Base-by-base conservation (phyloP, 2,329 filamentous ascomycete species). In the Raffaelea ambrosiae region DNA sequence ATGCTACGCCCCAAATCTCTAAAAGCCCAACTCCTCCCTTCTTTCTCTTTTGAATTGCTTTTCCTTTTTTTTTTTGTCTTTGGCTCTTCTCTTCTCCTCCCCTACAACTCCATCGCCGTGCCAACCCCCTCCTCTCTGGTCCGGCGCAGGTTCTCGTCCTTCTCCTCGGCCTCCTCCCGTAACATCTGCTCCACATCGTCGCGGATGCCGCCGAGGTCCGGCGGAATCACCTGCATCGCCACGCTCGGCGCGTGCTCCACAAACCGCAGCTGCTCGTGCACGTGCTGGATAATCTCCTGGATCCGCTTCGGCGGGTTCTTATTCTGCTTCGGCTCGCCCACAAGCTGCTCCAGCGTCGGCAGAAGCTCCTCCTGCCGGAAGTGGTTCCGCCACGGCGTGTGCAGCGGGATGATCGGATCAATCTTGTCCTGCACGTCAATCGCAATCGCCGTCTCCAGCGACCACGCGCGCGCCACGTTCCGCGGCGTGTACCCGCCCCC, bases 381-480 rank as follows among this genome's bases (percentile, higher is more conserved):
- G 53, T 94, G 89, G 53, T 87, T 83, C 49, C 89, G 81, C 73
- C 91, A 94, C 0, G 89, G 87, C 8, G 91, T 81, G 58, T 94
- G 83, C 33, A 78, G 68, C 0, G 93, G 91, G 23, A 97, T 83
- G 13, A 80, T 76, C 18, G 84, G 77, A 61, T 74, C 70, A 53
- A 96, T 83, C 49, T 79, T 77, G 53, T 84, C 74, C 51, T 85
- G 75, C 49, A 81, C 82, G 55, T 83, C 82, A 53, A 94, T 86
- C 51, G 88, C 88, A 56, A 97, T 88, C 51, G 86, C 86, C 13
- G 93, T 98, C 69, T 98, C 93, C 66, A 95, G 91, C 21, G 90
- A 88, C 93, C 93, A 98, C 26, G 91, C 89, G 47, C 93, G 85
- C 39, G 93, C 93, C 7, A 98, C 93, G 60, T 98, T 98, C 54